A percentile compares a stretch with the other conserved stretches of the same genome.
Evolutionary conservation across 192 early-diverging fungal genomes (phyloP).

Genomic region (Rhizophagus sp.): DNA sequence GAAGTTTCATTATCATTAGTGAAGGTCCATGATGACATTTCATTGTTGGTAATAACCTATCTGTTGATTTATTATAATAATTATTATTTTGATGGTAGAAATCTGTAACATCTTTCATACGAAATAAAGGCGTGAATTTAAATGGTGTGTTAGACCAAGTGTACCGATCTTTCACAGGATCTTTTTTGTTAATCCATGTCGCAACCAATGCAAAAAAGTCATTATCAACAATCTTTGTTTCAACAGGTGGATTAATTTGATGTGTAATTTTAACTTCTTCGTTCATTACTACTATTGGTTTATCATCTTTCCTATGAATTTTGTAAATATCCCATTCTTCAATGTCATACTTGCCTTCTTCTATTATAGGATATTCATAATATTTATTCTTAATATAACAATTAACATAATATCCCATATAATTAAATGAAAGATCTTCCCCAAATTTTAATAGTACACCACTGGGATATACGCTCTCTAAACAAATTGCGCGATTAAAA

Average conservation of each 20-base stretch:
- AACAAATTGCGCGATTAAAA: neutral
- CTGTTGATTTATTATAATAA: slow-evolving; percentile 10
- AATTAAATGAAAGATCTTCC: neutral
- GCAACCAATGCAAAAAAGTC: slow-evolving; percentile 9
- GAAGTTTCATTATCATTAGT: slow-evolving; percentile 3
- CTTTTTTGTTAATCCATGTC: slow-evolving; percentile 18
- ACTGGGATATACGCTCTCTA: neutral
- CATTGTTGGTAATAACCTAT: slow-evolving; percentile 19
- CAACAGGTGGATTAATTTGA: neutral
- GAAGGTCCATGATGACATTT: slow-evolving; percentile 19
- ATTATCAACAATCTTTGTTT: slow-evolving; percentile 17
- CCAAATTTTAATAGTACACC: slow-evolving; percentile 15
- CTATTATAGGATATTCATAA: neutral
- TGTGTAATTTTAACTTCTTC: neutral
- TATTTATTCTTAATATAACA: neutral
- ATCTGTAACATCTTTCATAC: neutral
- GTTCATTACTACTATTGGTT: neutral
- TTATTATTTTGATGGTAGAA: neutral
- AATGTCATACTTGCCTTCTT: neutral
- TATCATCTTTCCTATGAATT: neutral
- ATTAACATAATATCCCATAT: neutral
- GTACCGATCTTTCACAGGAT: neutral
- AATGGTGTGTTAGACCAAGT: slow-evolving; percentile 3
- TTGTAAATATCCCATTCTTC: slow-evolving; percentile 9
- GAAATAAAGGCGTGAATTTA: slow-evolving; percentile 17